Base-by-base conservation (phyloP, 768 basidiomycete species). In the Lentinula edodes region DNA sequence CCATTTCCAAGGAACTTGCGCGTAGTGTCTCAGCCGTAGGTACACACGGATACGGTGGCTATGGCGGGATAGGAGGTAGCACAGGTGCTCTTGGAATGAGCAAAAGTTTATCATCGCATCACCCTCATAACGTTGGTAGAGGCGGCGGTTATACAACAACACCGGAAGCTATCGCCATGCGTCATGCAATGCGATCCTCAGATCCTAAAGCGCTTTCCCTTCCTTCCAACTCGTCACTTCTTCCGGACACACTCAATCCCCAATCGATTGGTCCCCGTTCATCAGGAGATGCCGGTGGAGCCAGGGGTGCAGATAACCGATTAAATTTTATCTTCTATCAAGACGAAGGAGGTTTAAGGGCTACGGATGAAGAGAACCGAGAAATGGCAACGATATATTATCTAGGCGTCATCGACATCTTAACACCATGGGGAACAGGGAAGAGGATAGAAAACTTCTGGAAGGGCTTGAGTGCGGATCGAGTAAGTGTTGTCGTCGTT, bases 351-450 rank as follows among this genome's bases (percentile, higher is more conserved):
- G 97, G 97, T 0, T 70, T 96, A 48, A 82, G 90, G 36, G 93
- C 95, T 39, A 97, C 96, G 16, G 87, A 95, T 71, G 95, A 98
- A 67, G 74, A 73, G 8, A 96, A 98, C 71, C 79, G 82, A 18
- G 73, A 79, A 1, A 73, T 88, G 74, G 88, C 89, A 65, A 85
- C 84, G 52, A 89, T 97, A 60, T 97, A 96, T 73, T 98, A 98
- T 72, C 78, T 98, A 8, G 96, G 97, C 23, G 84, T 99, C 58
- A 99, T 99, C 69, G 97, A 99, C 73, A 98, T 98, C 65, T 76
- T 95, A 62, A 98, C 97, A 28, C 96, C 95, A 2, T 99, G 93
- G 72, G 83, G 80, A 18, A 66, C 72, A 18, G 66, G 82, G 63
- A 99, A 99, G 81, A 86, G 84, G 71, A 59, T 88, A 18, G 97